These are phyloP conservation scores for Chrysanthemum makinoi DNA, from an alignment of 129 eudicot genomes.

Conservation along the genomic window DNA sequence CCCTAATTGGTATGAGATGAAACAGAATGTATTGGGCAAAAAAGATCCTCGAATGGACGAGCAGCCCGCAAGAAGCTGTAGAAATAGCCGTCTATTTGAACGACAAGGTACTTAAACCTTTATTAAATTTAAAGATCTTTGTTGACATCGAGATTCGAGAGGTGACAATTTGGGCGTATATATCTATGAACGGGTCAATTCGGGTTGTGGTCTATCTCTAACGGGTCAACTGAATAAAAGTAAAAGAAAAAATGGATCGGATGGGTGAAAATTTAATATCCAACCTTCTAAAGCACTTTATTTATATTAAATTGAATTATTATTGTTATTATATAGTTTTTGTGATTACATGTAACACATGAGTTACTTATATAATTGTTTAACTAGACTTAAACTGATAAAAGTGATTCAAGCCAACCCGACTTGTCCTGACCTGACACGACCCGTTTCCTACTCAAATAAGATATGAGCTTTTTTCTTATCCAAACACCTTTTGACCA, in stretches of 20 bases:
- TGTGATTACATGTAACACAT: background rate
- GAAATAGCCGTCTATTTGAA: conserved; percentile 75
- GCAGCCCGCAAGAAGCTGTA: conserved; percentile 89
- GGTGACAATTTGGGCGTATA: conserved; percentile 10
- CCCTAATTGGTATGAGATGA: background rate
- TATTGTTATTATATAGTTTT: background rate
- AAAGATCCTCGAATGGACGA: conserved; percentile 96
- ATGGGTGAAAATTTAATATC: background rate
- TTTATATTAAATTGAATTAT: conserved; percentile 2
- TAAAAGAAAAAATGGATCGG: background rate
- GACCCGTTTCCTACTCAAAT: background rate
- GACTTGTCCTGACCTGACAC: background rate
- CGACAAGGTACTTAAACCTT: conserved; percentile 59
- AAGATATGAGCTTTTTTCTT: background rate
- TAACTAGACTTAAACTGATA: background rate
- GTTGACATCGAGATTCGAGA: conserved; percentile 3
- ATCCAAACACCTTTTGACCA: background rate
- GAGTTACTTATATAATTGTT: background rate
- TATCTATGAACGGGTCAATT: background rate
- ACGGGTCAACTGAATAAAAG: background rate
- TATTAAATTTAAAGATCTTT: background rate
- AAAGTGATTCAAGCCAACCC: conserved; percentile 7
- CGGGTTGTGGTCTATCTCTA: background rate
- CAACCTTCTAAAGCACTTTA: background rate
- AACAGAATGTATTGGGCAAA: conserved; percentile 99